Evolutionary conservation across 2,329 filamentous ascomycete genomes (phyloP).

Genomic region (Ilyonectria sp.): DNA sequence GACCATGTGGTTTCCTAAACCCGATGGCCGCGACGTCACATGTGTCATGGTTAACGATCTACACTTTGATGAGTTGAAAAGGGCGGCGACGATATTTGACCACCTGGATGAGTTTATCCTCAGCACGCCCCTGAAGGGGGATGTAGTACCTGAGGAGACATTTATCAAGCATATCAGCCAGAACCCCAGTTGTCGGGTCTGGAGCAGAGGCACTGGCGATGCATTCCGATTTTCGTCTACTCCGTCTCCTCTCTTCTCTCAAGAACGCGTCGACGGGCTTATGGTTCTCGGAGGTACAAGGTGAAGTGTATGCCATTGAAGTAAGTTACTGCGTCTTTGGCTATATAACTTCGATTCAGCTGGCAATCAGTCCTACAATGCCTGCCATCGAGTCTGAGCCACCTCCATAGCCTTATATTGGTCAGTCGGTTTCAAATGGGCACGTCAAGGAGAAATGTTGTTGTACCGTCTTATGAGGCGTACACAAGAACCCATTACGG

Average conservation of each 20-base stretch:
- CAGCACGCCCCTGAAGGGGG: conserved; percentile 1
- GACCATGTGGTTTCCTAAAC: neutral
- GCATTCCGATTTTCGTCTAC: neutral
- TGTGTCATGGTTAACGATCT: conserved; percentile 9
- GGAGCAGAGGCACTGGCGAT: conserved; percentile 19
- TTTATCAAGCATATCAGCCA: neutral
- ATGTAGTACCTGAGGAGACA: conserved; percentile 12
- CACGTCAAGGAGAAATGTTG: neutral
- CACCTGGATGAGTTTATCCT: neutral
- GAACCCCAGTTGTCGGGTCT: neutral
- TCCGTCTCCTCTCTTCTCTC: neutral
- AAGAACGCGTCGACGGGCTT: neutral
- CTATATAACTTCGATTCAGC: too few relatives aligned
- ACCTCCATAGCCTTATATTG: neutral
- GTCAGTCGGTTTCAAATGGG: neutral
- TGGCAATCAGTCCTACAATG: neutral
- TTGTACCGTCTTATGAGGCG: neutral
- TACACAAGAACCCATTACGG: neutral
- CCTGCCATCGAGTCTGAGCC: neutral
- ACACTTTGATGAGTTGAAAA: neutral
- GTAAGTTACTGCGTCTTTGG: neutral
- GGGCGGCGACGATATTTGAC: neutral
- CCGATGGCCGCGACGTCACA: neutral
- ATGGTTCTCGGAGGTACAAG: neutral
- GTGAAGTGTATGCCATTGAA: neutral